Conservation (phyloP, 2,329 filamentous ascomycete species). For the Domatiomyces globalis region DNA sequence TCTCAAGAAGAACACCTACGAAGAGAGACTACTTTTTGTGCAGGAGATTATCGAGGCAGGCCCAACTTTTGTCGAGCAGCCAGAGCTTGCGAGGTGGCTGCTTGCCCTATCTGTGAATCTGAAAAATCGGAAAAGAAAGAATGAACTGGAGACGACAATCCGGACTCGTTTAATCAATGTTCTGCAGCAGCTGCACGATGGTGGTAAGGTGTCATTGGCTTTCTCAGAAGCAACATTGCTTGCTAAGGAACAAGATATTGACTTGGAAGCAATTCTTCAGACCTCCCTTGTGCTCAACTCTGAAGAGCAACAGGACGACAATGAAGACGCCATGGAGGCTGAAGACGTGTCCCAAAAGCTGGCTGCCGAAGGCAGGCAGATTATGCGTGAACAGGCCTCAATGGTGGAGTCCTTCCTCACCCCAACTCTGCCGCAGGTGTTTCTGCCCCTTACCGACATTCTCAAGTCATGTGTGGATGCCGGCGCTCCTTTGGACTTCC, state of each 20-base stretch:
- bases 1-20: conserved; percentile 10
- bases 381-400: background rate
- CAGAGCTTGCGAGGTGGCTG: background rate
- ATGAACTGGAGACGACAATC: conserved; percentile 26
- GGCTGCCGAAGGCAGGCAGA: background rate
- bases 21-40: background rate
- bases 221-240: conserved; percentile 54
- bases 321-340: conserved; percentile 40
- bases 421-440: conserved; percentile 53
- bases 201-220: conserved; percentile 45
- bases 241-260: conserved; percentile 56
- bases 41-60: conserved; percentile 17
- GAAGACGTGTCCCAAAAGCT: conserved; percentile 2
- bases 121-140: background rate
- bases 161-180: conserved; percentile 52
- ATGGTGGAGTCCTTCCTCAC: background rate
- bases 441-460: conserved; percentile 48
- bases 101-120: conserved; percentile 6
- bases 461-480: background rate
- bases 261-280: conserved; percentile 55
- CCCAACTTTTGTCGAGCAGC: conserved; percentile 10
- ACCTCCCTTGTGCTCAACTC: conserved; percentile 13
- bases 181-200: conserved; percentile 52
- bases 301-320: conserved; percentile 36
- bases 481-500: background rate